A percentile compares a stretch with the other conserved stretches of the same genome.
These are phyloP conservation scores for Ophiostoma fasciatum DNA, from an alignment of 2,329 filamentous ascomycete species.

Conservation along the genomic window DNA sequence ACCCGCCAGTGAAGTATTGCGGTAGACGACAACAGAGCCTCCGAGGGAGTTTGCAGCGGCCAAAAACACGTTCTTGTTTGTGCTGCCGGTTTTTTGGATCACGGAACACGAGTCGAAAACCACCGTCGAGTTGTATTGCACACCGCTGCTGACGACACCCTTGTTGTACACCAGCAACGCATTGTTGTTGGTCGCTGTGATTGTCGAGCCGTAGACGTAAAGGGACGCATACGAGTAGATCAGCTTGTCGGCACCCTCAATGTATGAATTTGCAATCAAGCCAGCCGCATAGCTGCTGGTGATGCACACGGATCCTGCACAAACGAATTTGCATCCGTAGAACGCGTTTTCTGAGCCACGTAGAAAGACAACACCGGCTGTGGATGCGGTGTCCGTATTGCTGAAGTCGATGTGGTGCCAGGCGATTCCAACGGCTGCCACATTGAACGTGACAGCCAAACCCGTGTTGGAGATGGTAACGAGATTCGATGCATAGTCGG, in stretches of 20 bases:
- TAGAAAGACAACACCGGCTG: slow-evolving; percentile 18
- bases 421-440: slow-evolving; percentile 18
- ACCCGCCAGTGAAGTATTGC: slow-evolving; percentile 22
- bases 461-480: slow-evolving; percentile 19
- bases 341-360: slow-evolving; percentile 26
- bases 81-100: slow-evolving; percentile 17
- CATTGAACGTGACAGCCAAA: slow-evolving; percentile 18
- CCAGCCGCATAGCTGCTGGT: slow-evolving; percentile 18
- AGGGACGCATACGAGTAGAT: slow-evolving; percentile 25
- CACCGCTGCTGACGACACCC: slow-evolving; percentile 17
- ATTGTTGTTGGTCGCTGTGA: slow-evolving; percentile 22
- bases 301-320: slow-evolving; percentile 19
- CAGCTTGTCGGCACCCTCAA: slow-evolving; percentile 27
- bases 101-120: slow-evolving; percentile 26
- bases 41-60: slow-evolving; percentile 25
- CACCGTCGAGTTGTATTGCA: slow-evolving; percentile 23
- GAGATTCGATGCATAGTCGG: slow-evolving; percentile 22
- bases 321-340: slow-evolving; percentile 28
- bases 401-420: slow-evolving; percentile 25
- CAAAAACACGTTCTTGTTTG: slow-evolving; percentile 26
- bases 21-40: slow-evolving; percentile 25
- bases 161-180: slow-evolving; percentile 25
- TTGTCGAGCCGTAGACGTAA: slow-evolving; percentile 28
- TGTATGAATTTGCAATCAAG: slow-evolving; percentile 28
- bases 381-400: slow-evolving; percentile 16